Base-by-base conservation (phyloP, 176 grass and related monocot species). In the Aegilops speltoides region DNA sequence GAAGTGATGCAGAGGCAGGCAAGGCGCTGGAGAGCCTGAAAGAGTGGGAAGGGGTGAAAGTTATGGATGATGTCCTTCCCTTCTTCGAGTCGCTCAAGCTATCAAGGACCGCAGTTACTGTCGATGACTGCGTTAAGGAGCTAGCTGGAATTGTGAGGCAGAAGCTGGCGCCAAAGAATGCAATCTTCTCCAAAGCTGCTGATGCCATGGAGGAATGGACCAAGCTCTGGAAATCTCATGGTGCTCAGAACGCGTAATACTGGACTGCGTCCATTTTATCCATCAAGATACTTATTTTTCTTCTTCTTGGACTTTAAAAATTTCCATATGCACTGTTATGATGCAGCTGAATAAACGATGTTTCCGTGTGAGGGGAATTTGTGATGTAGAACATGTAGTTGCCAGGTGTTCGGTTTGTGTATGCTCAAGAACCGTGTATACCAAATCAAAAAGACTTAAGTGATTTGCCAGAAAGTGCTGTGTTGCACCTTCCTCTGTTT, bases 201-300 rank as follows among this genome's bases (percentile, higher is more conserved):
- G 84, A 94, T 61, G 90, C 90, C 3, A 99, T 99, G 97, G 90
- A 91, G 59, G 94, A 96, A 63, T 96, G 97, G 94, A 78, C 86
- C 57, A 90, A 90, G 6, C 89, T 99, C 36, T 99, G 97, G 97
- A 93, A 94, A 73, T 60, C 90, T 81, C 64, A 90, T 83, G 92
- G 85, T 24, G 82, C 82, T 78, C 82, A 86, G 48, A 78, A 45
- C 23, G 79, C 74, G 2, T 96, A 85, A 71, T 32, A 25, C 15
- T 89, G 76, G 38, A 81, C 61, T 59, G 29, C 28, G 26, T 7
- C 8, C 25, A 34, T 57, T 43, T 64, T 78, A 15, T 46, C 32
- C 22, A 36, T 23, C 73, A 22, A 62, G 37, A 68, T 65, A 79
- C 61, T 65, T 85, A 69, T 64, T 83, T 83, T 56, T 79, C 32